A percentile compares a stretch with the other conserved stretches of the same genome.
Conservation (phyloP, 768 basidiomycete species). For the Lactarius indigo region DNA sequence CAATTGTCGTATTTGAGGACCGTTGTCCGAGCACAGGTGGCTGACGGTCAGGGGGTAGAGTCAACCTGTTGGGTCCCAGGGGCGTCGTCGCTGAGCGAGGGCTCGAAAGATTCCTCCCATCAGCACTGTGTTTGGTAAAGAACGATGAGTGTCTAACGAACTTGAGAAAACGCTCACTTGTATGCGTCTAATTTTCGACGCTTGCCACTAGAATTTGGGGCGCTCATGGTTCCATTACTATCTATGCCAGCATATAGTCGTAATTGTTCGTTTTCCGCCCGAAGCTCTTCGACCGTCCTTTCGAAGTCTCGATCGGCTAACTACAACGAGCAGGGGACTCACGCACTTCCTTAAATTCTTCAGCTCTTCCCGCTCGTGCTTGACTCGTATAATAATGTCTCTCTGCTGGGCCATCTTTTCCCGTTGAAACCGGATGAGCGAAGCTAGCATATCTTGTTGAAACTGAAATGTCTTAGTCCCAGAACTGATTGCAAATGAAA, state of each 20-base stretch:
- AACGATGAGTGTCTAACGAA: not conserved
- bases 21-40: constrained; percentile 41
- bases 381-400: constrained; percentile 48
- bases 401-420: constrained; percentile 55
- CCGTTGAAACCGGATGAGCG: constrained; percentile 63
- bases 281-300: constrained; percentile 51
- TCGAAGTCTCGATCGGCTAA: constrained; percentile 15
- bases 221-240: constrained; percentile 35
- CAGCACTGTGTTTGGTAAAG: constrained; percentile 4
- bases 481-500: not conserved
- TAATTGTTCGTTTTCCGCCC: constrained; percentile 47
- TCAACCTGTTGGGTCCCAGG: constrained; percentile 60
- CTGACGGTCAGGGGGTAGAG: constrained; percentile 59
- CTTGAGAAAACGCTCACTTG: constrained; percentile 36
- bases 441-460: constrained; percentile 72
- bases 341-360: constrained; percentile 49
- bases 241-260: constrained; percentile 36
- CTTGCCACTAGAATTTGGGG: constrained; percentile 59
- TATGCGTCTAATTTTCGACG: constrained; percentile 49
- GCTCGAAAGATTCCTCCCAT: constrained; percentile 42
- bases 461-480: constrained; percentile 46
- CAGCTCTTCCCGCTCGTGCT: constrained; percentile 45
- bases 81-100: constrained; percentile 56
- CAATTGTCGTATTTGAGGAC: constrained; percentile 10
- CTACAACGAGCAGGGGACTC: constrained; percentile 8